Evolutionary conservation across 345 rosid species (phyloP).

Genomic region (Toxicodendron radicans): DNA sequence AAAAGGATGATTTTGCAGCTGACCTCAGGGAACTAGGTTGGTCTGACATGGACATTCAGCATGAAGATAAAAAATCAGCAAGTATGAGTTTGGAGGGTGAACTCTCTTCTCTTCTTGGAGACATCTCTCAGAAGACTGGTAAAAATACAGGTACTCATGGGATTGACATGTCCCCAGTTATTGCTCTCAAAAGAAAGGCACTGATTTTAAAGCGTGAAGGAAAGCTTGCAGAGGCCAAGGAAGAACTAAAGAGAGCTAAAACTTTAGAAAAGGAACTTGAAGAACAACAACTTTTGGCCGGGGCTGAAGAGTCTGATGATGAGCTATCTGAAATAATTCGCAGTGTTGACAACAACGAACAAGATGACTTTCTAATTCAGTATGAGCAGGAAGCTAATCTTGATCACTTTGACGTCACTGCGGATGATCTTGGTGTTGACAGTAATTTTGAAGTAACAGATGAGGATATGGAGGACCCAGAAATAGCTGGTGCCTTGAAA

Average conservation of each 20-base stretch:
- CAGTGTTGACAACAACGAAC: constrained; percentile 57
- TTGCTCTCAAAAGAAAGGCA: constrained; percentile 78
- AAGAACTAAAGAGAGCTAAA: constrained; percentile 88
- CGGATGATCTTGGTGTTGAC: constrained; percentile 54
- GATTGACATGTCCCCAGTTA: constrained; percentile 54
- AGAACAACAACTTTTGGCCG: constrained; percentile 80
- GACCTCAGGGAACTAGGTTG: constrained; percentile 82
- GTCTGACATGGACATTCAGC: constrained; percentile 63
- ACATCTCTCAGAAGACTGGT: constrained; percentile 39
- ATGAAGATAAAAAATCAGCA: constrained; percentile 49
- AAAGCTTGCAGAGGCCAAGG: constrained; percentile 92
- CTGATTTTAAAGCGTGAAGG: constrained; percentile 87
- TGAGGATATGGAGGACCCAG: constrained; percentile 82
- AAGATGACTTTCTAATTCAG: constrained; percentile 46
- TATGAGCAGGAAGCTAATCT: constrained; percentile 36
- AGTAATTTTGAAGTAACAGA: constrained; percentile 76
- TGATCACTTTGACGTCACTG: constrained; percentile 45
- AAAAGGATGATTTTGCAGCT: constrained; percentile 59
- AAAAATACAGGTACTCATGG: constrained; percentile 33
- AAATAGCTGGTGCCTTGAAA: constrained; percentile 62
- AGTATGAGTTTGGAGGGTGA: constrained; percentile 81
- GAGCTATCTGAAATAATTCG: constrained; percentile 71
- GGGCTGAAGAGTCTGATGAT: constrained; percentile 83
- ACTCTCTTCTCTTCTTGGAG: constrained; percentile 71
- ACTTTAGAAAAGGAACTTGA: constrained; percentile 81